Base-by-base conservation (phyloP, 2,329 filamentous ascomycete species). In the Cordyceps militaris region DNA sequence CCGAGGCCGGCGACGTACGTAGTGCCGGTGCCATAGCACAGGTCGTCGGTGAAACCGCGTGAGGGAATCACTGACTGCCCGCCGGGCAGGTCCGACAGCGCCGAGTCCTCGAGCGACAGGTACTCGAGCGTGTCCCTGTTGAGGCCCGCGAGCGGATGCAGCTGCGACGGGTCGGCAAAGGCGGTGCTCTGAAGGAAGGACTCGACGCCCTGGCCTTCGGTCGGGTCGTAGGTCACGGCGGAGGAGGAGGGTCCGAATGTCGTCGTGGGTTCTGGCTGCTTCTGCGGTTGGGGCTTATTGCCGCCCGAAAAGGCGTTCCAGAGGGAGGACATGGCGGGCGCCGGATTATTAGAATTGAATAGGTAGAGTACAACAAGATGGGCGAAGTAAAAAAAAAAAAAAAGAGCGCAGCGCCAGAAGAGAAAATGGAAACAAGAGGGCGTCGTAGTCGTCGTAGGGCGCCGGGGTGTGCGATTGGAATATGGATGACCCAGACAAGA, bases 71-170 rank as follows among this genome's bases (percentile, higher is more conserved):
- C 88, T 44, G 93, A 95, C 71, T 89, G 88, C 60, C 86, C 82
- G 68, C 91, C 92, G 50, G 92, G 91, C 21, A 96, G 82, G 67
- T 95, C 86, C 61, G 91, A 91, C 59, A 97, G 84, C 28, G 87
- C 84, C 51, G 91, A 89, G 71, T 99, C 95, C 75, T 99, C 94
- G 68, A 99, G 86, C 26, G 88, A 87, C 63, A 99, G 83, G 74
- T 99, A 99, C 73, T 99, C 94, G 67, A 99, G 86, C 0, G 89
- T 89, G 66, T 96, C 90, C 76, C 90, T 86, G 77, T 97, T 91
- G 61, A 99, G 79, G 64, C 94, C 94, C 56, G 94, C 91, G 58
- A 99, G 86, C 47, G 95, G 94, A 73, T 99, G 94, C 66, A 99
- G 81, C 72, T 88, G 82, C 62, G 91, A 85, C 10, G 93, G 90